A percentile compares a stretch with the other conserved stretches of the same genome.
phyloP scores from a whole-genome alignment of 169 alveolate species.

The Cryptosporidium parvum region DNA sequence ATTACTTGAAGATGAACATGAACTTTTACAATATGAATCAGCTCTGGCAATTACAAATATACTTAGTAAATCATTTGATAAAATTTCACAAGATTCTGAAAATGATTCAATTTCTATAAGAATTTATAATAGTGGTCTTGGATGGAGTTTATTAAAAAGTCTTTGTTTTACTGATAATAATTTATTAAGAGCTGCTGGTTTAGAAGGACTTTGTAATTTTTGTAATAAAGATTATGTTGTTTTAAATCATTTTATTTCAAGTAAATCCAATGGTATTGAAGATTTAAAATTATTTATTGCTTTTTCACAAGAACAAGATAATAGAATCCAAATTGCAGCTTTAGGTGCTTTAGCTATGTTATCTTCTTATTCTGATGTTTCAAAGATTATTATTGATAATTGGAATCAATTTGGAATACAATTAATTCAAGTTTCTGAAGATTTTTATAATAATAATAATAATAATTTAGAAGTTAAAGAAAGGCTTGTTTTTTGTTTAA shows the following conservation, averaged over 20 bases:
- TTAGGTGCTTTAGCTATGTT: constrained; percentile 69
- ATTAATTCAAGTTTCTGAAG: constrained; percentile 7
- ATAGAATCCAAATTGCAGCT: constrained; percentile 49
- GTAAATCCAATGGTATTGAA: constrained; percentile 46
- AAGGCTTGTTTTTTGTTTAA: constrained; percentile 48
- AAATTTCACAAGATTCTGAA: constrained; percentile 42
- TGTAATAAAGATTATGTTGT: constrained; percentile 63
- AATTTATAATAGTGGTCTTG: constrained; percentile 36
- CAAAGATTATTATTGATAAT: constrained; percentile 32
- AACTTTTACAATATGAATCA: constrained; percentile 62
- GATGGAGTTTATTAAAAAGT: constrained; percentile 51
- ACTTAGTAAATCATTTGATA: constrained; percentile 40
- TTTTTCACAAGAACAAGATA: constrained; percentile 21
- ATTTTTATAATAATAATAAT: background rate
- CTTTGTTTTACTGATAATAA: constrained; percentile 54
- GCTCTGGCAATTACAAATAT: constrained; percentile 62
- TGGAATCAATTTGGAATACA: constrained; percentile 52
- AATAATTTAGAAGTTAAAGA: constrained; percentile 40
- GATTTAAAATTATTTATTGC: constrained; percentile 63
- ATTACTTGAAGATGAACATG: constrained; percentile 62
- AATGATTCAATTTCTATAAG: constrained; percentile 30
- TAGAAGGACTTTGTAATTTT: constrained; percentile 68
- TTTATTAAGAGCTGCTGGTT: constrained; percentile 44
- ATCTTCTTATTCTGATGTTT: constrained; percentile 53
- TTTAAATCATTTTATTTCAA: constrained; percentile 40